Percentiles rank a stretch among this genome's conserved stretches.
These are phyloP conservation scores for Suillus subalutaceus DNA, from an alignment of 768 basidiomycete genomes.

Conservation along the genomic window DNA sequence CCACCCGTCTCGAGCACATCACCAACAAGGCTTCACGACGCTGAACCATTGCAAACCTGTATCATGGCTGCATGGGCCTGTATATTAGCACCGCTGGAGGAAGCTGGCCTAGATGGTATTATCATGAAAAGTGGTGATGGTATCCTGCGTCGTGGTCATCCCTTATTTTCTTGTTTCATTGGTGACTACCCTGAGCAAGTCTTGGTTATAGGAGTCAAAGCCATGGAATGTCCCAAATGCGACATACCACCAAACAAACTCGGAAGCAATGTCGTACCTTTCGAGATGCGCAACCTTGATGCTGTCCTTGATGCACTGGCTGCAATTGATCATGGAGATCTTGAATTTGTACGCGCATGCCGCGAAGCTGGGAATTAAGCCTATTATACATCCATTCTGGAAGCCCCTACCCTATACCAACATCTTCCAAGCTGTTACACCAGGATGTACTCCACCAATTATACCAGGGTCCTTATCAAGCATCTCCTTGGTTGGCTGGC, in stretches of 20 bases:
- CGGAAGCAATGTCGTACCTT: too few relatives aligned
- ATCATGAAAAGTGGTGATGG: background rate
- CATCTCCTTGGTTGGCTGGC: background rate
- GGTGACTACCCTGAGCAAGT: background rate
- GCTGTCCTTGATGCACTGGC: background rate
- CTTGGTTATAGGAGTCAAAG: background rate
- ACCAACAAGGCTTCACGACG: background rate
- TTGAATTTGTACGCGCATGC: background rate
- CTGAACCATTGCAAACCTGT: background rate
- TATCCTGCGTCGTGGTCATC: background rate
- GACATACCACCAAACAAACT: too few relatives aligned
- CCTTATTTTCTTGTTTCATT: background rate
- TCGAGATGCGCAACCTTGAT: too few relatives aligned
- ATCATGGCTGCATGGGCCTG: background rate
- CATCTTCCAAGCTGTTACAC: background rate
- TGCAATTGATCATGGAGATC: background rate
- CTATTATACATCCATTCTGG: background rate
- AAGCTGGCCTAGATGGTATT: background rate
- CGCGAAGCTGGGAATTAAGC: background rate
- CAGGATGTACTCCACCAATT: conserved; percentile 1
- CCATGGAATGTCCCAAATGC: background rate
- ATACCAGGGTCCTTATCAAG: background rate
- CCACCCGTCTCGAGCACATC: background rate
- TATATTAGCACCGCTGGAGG: background rate
- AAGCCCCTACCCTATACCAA: background rate